phyloP scores from a whole-genome alignment of 192 early-diverging fungal species.

The Linnemannia hyalina region DNA sequence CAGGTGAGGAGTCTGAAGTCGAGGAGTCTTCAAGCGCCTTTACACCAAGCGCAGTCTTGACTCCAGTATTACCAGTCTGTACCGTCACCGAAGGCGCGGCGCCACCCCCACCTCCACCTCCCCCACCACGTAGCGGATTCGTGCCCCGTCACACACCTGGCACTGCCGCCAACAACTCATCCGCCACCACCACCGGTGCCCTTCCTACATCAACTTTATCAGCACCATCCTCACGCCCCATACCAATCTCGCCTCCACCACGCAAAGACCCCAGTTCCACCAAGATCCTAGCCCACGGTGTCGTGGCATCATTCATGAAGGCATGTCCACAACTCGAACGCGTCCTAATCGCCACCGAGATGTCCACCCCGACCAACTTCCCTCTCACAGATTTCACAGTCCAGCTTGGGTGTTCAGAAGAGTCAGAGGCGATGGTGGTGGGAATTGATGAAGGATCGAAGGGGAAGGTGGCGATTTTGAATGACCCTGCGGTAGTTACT shows the following conservation, averaged over 20 bases:
- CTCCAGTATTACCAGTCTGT: no score
- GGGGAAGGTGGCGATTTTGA: background rate
- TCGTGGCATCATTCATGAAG: constrained; percentile 15
- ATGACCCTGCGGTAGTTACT: background rate
- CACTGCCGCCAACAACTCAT: background rate
- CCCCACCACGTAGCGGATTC: background rate
- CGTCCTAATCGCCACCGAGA: background rate
- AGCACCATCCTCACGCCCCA: background rate
- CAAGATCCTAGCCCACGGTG: background rate
- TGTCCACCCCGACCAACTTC: no score
- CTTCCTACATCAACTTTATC: background rate
- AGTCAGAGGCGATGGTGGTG: background rate
- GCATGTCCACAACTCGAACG: constrained; percentile 12
- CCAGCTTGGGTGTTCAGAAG: background rate
- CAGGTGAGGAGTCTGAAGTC: background rate
- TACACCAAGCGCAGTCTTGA: background rate
- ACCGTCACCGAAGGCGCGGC: background rate
- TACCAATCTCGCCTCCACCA: background rate
- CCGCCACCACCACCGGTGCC: background rate
- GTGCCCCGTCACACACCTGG: background rate
- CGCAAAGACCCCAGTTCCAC: background rate
- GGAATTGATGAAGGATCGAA: background rate
- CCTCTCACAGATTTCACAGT: background rate
- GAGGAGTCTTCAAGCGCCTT: no score
- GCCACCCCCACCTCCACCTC: background rate